Evolutionary conservation across 2,329 filamentous ascomycete species (phyloP).

Genomic region (Parastagonospora nodorum): DNA sequence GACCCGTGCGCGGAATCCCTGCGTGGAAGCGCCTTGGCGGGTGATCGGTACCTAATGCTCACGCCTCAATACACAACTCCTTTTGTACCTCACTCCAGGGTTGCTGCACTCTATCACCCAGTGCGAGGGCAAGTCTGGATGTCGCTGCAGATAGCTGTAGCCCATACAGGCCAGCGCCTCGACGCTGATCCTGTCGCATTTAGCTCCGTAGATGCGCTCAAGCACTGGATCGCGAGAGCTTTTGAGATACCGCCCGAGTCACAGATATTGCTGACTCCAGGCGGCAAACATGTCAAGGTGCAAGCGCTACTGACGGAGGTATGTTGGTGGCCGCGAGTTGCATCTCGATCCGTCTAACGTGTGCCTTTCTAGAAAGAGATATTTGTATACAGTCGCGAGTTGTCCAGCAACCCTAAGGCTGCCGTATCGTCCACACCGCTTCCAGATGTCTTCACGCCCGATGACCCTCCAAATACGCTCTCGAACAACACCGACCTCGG

Average conservation of each 20-base stretch:
- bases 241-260: slow-evolving; percentile 75
- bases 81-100: slow-evolving; percentile 16
- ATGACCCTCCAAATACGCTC: slow-evolving; percentile 76
- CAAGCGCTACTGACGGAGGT: slow-evolving; percentile 83
- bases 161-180: slow-evolving; percentile 88
- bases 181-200: slow-evolving; percentile 77
- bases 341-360: slow-evolving; percentile 4
- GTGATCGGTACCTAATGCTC: slow-evolving; percentile 24
- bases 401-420: slow-evolving; percentile 51
- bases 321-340: slow-evolving; percentile 23
- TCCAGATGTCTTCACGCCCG: slow-evolving; percentile 64
- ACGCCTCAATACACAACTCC: slow-evolving; percentile 17
- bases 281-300: slow-evolving; percentile 82
- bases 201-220: slow-evolving; percentile 81
- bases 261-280: slow-evolving; percentile 84
- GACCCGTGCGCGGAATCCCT: slow-evolving; percentile 37
- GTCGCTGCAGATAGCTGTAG: slow-evolving; percentile 88
- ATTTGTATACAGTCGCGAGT: slow-evolving; percentile 84
- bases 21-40: slow-evolving; percentile 31
- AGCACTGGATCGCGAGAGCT: slow-evolving; percentile 76
- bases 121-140: slow-evolving; percentile 59
- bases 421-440: slow-evolving; percentile 59
- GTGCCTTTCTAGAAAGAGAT: slow-evolving; percentile 72
- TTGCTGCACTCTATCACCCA: slow-evolving; percentile 22
- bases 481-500: slow-evolving; percentile 77